Base-by-base conservation (phyloP, 108 stramenopile species). In the Conticribra guillardii region DNA sequence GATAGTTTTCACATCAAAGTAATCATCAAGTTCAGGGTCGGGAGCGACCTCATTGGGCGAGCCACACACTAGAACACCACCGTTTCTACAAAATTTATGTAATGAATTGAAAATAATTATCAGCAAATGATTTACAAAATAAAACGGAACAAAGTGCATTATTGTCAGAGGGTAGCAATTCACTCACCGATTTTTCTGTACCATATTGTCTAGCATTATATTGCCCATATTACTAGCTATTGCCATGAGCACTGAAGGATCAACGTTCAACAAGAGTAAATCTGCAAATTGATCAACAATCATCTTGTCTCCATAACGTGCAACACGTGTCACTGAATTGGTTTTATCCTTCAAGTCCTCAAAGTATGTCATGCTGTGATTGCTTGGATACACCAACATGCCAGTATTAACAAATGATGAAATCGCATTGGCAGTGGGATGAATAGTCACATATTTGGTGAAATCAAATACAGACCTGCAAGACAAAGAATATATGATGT, bases 21-120 rank as follows among this genome's bases (percentile, higher is more conserved):
- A 64, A 33, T 76, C 77, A 54, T 79, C 85, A 28, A 81, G 60
- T 1, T 18, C n/a, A 33, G 81, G 78, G 26, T 82, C 74, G 4
- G 69, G 63, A 11, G 66, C 74, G 9, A 84, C 83, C 66, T 87
- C 86, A 45, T 80, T 69, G 15, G 86, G 86, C 24, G 70, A 73
- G 7, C 86, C 86, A 64, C 86, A 87, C 29, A 82, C 80, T 0
- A 79, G 54, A 28, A 61, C 74, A 11, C 37, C 37, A 41, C 37
- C 37, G 11, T 11, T 11, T 11, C 37, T 41, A 11, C n/a, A n/a
- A n/a, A n/a, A n/a, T n/a, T n/a, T n/a, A n/a, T n/a, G 37, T 41
- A 11, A 5, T 41, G 8, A 11, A 41, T 41, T 9, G 37, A 41
- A 11, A 21, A 41, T 9, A 41, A 5, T 41, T 41, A 41, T 41